Conservation (phyloP, 2,329 filamentous ascomycete species). For the Penicillium palitans region DNA sequence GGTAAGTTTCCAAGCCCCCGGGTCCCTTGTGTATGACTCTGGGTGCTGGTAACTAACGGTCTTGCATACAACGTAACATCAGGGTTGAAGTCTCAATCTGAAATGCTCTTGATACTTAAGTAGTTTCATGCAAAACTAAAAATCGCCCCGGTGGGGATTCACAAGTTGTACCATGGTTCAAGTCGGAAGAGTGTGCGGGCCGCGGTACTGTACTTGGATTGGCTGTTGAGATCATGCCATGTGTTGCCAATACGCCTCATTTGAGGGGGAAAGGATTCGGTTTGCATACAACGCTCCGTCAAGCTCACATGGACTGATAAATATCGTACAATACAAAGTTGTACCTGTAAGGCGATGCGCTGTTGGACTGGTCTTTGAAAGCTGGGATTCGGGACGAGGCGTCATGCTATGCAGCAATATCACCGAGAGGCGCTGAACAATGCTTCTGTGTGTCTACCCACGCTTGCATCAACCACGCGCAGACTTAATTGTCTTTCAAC, state of each 20-base stretch:
- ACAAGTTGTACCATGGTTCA: background rate
- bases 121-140: background rate
- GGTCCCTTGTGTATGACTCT: background rate
- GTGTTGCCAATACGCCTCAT: background rate
- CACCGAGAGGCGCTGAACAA: background rate
- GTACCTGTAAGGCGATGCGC: background rate
- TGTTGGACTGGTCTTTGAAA: background rate
- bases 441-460: background rate
- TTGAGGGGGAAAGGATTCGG: background rate
- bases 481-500: conserved; percentile 1
- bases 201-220: background rate
- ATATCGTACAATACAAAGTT: background rate
- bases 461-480: conserved; percentile 1
- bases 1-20: background rate
- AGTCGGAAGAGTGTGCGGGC: background rate
- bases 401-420: background rate
- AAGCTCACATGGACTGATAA: background rate
- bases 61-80: background rate
- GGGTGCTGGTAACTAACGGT: background rate
- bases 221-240: conserved; percentile 6
- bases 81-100: background rate
- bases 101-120: background rate
- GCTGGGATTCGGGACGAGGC: background rate
- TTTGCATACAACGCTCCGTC: background rate
- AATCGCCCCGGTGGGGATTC: background rate